Evolutionary conservation across 768 basidiomycete species (phyloP), one percentile per base, ranked within the genome.

Genomic region (Neoboletus magnificus): DNA sequence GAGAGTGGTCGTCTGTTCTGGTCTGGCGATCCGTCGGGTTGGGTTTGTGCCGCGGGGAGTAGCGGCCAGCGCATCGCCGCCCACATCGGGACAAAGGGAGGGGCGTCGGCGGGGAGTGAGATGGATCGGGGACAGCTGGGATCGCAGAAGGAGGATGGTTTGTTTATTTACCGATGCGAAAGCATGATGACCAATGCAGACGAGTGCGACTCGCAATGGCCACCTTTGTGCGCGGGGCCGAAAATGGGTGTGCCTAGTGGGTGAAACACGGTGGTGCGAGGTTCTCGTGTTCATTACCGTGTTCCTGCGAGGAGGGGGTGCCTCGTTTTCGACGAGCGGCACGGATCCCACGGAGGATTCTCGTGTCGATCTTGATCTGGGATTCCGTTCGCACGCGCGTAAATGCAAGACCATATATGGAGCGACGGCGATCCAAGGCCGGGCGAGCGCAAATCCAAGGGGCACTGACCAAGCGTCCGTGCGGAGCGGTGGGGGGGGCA

Each of bases 331-430:
- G 47, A 36, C 33, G 33, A 25, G 22, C 23, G 47, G 47, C 47
- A 48, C 47, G 47, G 47, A 48, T 45, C 44, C 44, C 22, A 48
- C 48, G 44, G 43, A 15, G 5, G 58, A 59, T 59, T 59, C 54
- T 63, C 57, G 86, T 84, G 11, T 88, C 83, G 12, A 68, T 89
- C n/a, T 84, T 85, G 59, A 71, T 86, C 46, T 86, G 81, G 48
- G 63, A 15, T 58, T 64, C 70, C 1, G 66, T 66, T 12, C 76
- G 81, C 1, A 85, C 82, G 1, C 73, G 73, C 0, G 62, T 71
- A 33, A 84, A 85, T 0, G 74, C 48, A 43, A 32, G 36, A 25
- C 47, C 46, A 43, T 35, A 57, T 52, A 47, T 50, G 22, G 49
- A 30, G 49, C 40, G 33, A 42, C 63, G 58, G 63, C 61, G 63